Percentiles rank a stretch among this genome's conserved stretches.
Conservation (phyloP, 1,284 basidiomycete species). For the Cryptococcus sp. region DNA sequence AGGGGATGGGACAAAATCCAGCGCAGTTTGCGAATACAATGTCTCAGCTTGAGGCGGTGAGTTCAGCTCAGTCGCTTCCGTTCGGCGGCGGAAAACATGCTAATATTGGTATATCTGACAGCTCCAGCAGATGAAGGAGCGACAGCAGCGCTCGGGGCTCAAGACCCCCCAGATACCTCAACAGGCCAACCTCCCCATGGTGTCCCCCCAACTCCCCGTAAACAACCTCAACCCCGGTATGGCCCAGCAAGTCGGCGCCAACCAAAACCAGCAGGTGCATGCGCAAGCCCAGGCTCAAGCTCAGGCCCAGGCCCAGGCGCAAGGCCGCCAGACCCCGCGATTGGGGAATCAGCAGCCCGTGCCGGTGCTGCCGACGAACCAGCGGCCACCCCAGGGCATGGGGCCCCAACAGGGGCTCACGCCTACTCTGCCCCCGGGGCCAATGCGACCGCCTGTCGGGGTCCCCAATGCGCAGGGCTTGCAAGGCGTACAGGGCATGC, state of each 20-base stretch:
- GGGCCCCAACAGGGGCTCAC: slow-evolving; percentile 1
- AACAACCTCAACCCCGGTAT: not conserved
- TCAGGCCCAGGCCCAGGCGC: not conserved
- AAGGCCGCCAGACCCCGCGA: not conserved
- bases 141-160: slow-evolving; percentile 10
- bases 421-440: not conserved
- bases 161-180: slow-evolving; percentile 18
- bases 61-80: not conserved
- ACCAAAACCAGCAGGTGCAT: not conserved
- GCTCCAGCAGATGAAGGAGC: slow-evolving; percentile 17
- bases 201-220: slow-evolving; percentile 14
- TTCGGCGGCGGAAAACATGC: not conserved
- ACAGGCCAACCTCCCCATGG: slow-evolving; percentile 7
- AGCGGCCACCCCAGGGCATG: slow-evolving; percentile 11
- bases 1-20: slow-evolving; percentile 5
- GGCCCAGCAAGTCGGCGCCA: too few species aligned
- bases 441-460: not conserved
- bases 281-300: not conserved
- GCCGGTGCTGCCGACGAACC: slow-evolving; percentile 3
- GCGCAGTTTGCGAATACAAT: slow-evolving; percentile 10
- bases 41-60: slow-evolving; percentile 20
- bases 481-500: not conserved
- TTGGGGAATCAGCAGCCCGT: not conserved
- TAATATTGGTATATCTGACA: not conserved
- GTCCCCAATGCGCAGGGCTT: too few species aligned